phyloP scores from a whole-genome alignment of 2,329 filamentous ascomycete genomes.

The Clathrospora elynae region DNA sequence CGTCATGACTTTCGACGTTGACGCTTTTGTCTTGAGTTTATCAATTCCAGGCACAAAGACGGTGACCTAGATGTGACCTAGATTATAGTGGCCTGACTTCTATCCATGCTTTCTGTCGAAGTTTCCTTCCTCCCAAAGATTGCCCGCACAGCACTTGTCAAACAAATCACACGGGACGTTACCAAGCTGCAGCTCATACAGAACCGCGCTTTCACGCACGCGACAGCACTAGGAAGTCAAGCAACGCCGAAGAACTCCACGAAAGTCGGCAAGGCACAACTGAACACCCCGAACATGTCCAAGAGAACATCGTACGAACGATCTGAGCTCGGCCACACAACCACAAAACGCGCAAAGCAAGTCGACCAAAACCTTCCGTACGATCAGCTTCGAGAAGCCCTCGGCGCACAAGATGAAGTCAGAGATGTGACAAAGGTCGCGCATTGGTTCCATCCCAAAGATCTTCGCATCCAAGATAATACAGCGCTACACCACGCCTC shows the following conservation, averaged over 20 bases:
- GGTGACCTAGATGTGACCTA: too few species aligned
- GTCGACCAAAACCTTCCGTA: conserved; percentile 55
- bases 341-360: conserved; percentile 57
- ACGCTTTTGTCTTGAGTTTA: conserved; percentile 8
- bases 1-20: conserved; percentile 31
- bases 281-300: conserved; percentile 19
- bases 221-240: conserved; percentile 13
- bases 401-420: conserved; percentile 49
- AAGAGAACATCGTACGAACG: conserved; percentile 40
- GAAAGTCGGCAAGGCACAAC: conserved; percentile 5
- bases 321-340: conserved; percentile 51
- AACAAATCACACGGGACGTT: neutral
- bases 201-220: conserved; percentile 14
- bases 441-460: conserved; percentile 60
- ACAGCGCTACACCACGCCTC: conserved; percentile 55
- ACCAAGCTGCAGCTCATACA: neutral
- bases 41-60: conserved; percentile 18
- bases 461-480: conserved; percentile 58
- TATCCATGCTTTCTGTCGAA: conserved; percentile 21
- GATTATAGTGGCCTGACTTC: neutral
- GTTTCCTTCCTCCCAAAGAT: conserved; percentile 1
- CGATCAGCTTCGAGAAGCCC: conserved; percentile 47
- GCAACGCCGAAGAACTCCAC: conserved; percentile 10
- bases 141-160: neutral
- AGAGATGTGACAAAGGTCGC: conserved; percentile 51